A percentile compares a stretch with the other conserved stretches of the same genome.
Conservation (phyloP, 768 basidiomycete genomes). For the Lactifluus pinguis region DNA sequence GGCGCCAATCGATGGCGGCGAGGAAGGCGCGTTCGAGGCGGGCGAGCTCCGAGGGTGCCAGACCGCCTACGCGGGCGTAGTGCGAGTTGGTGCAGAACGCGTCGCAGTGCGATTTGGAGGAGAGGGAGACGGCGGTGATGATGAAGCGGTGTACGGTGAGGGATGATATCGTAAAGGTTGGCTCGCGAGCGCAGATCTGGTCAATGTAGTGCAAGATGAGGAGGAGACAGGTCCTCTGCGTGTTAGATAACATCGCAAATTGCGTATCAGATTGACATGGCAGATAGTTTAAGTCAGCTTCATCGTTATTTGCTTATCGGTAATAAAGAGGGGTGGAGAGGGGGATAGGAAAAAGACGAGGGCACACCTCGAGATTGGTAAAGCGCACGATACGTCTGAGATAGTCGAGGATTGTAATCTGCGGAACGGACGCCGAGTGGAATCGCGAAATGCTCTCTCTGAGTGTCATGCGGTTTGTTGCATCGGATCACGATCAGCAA, state of each 20-base stretch:
- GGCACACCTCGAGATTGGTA: conserved; percentile 86
- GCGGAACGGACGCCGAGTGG: conserved; percentile 87
- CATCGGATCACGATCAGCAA: background rate
- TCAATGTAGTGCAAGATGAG: conserved; percentile 87
- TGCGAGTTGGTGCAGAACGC: conserved; percentile 90
- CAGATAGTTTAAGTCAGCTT: background rate
- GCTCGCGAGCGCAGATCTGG: conserved; percentile 80
- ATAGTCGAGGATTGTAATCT: conserved; percentile 86
- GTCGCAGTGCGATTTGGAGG: conserved; percentile 93
- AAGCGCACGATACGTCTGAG: conserved; percentile 88
- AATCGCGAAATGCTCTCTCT: conserved; percentile 92
- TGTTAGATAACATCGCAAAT: background rate
- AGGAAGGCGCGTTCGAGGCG: conserved; percentile 92
- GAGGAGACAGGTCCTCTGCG: conserved; percentile 70
- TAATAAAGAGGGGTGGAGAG: background rate
- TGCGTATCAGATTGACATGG: background rate
- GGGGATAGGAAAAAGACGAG: background rate
- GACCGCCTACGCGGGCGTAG: conserved; percentile 95
- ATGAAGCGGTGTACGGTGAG: conserved; percentile 97
- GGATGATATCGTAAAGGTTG: conserved; percentile 87
- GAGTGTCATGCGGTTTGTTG: background rate
- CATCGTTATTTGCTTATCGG: background rate
- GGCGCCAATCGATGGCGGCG: conserved; percentile 83
- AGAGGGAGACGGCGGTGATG: conserved; percentile 86
- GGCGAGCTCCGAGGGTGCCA: conserved; percentile 85